Conservation (phyloP, 2,329 filamentous ascomycete species). For the Colletotrichum costaricense region DNA sequence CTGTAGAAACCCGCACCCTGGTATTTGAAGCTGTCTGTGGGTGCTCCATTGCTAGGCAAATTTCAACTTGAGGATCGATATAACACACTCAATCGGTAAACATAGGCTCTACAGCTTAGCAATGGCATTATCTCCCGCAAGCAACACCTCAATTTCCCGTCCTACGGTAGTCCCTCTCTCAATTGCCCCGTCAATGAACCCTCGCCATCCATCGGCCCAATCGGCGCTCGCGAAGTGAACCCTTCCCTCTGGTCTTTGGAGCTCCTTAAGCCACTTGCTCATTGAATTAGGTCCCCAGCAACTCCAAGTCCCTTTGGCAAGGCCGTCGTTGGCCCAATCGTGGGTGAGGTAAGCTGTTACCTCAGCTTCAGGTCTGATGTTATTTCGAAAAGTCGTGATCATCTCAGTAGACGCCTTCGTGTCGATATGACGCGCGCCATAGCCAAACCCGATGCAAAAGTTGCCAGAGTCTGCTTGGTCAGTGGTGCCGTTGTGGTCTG, state of each 20-base stretch:
- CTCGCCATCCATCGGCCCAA: background rate
- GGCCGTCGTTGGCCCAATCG: background rate
- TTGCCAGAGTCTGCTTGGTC: background rate
- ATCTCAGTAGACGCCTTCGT: background rate
- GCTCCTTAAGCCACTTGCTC: background rate
- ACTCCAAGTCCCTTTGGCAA: background rate
- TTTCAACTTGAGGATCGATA: too few relatives aligned
- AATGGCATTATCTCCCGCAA: background rate
- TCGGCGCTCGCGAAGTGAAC: background rate
- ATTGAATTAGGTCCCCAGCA: background rate
- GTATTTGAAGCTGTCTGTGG: background rate
- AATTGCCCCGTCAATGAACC: background rate
- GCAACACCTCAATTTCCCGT: background rate
- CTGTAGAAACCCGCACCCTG: background rate
- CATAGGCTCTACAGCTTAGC: background rate
- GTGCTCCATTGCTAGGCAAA: too few relatives aligned
- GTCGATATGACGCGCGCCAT: background rate
- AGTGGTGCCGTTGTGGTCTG: background rate
- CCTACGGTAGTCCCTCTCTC: background rate
- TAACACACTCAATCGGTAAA: too few relatives aligned
- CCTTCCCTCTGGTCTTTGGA: background rate
- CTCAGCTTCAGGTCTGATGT: background rate
- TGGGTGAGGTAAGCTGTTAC: background rate
- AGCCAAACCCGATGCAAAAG: background rate
- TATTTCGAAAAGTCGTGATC: background rate